Base-by-base conservation (phyloP, 805 yeast species). In the Saccharomycopsis sp. region DNA sequence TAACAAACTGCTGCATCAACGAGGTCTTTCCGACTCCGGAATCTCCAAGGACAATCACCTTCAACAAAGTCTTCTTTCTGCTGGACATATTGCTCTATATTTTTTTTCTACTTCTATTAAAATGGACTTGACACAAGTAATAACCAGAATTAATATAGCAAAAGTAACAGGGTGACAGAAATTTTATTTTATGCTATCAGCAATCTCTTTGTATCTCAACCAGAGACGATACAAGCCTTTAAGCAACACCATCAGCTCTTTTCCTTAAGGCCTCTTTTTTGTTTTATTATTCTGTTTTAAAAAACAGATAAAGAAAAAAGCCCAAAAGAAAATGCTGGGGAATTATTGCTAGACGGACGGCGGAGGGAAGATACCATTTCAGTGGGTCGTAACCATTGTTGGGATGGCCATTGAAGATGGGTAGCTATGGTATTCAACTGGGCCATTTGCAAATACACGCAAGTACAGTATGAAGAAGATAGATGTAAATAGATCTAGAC, bases 1-100 rank as follows among this genome's bases (percentile, higher is more conserved):
- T 91, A 64, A 94, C 97, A 73, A 90, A 93, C 72, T 93, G 97
- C 72, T 93, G 98, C 97, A 93, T 92, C 64, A 93, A 76, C 2
- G 97, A 90, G 29, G 98, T 93, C 76, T 93, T 93, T 25, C 99
- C 99, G 53, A 94, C 98, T 57, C 98, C 98, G 1, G 97, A 88
- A 72, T 94, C 98, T 47, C 99, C 99, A 57, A 93, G 78, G 57
- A 93, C 91, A 71, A 93, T 93, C 62, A 93, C 96, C 70, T 89
- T 87, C 62, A 88, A 75, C 63, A 87, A 77, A 35, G 90, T 86
- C 70, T 87, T 87, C 78, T 86, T 86, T 74, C 89, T 81, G 54
- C 66, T 62, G 2, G 73, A 64, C 73, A 70, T 70, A 17, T 44
- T 44, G 38, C 38, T 29, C 38, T 29, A 29, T 14, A 2, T 20